Conservation (phyloP, 2,329 filamentous ascomycete genomes). For the Aureobasidium sp. region DNA sequence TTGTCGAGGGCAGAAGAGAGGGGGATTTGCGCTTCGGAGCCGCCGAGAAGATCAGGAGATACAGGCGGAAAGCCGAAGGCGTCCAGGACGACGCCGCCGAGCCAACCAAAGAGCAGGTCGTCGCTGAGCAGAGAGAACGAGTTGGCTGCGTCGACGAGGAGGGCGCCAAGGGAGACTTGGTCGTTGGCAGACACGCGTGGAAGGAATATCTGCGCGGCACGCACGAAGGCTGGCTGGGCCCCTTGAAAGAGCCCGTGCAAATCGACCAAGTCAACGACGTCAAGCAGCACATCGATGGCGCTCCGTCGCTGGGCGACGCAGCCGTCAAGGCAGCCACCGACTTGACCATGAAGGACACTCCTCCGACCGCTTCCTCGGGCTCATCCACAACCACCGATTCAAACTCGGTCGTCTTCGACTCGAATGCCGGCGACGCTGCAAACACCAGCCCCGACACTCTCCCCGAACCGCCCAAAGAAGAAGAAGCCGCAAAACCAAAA, state of each 20-base stretch:
- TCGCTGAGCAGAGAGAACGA: conserved; percentile 55
- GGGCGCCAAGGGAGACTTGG: conserved; percentile 71
- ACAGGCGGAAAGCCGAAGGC: conserved; percentile 48
- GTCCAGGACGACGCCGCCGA: conserved; percentile 51
- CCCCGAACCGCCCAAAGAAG: conserved; percentile 22
- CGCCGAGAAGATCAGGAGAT: conserved; percentile 71
- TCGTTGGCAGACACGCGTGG: conserved; percentile 88
- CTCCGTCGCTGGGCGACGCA: conserved; percentile 21
- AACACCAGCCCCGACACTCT: conserved; percentile 7
- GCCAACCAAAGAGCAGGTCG: conserved; percentile 38
- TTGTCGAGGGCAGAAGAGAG: conserved; percentile 82
- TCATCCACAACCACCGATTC: conserved; percentile 17
- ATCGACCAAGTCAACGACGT: conserved; percentile 14
- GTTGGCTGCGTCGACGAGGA: conserved; percentile 62
- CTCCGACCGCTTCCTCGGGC: conserved; percentile 22
- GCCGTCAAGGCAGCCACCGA: conserved; percentile 20
- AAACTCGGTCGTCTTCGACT: conserved; percentile 16
- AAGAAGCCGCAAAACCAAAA: conserved; percentile 39
- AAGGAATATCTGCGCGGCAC: conserved; percentile 92
- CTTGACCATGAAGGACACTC: conserved; percentile 10
- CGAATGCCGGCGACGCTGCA: neutral
- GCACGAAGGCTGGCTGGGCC: conserved; percentile 94
- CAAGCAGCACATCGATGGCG: conserved; percentile 16
- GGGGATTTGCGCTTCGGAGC: conserved; percentile 85
- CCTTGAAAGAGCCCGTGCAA: conserved; percentile 53